These are phyloP conservation scores for Ophiocordyceps camponoti-leonardi DNA, from an alignment of 2,329 filamentous ascomycete species.

Conservation along the genomic window DNA sequence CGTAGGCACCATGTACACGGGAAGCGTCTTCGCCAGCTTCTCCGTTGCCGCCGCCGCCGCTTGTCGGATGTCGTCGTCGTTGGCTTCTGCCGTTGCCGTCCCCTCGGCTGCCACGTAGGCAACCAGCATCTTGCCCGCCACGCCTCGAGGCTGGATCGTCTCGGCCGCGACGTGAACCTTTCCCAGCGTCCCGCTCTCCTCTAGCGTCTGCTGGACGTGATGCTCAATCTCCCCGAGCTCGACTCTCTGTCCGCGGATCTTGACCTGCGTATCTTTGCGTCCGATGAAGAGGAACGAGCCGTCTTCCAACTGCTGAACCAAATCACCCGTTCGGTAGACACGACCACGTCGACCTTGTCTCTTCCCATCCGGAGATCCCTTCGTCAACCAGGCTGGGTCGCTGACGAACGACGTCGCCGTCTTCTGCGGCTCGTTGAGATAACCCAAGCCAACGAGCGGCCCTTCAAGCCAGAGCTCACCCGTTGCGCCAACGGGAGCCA, in stretches of 20 bases:
- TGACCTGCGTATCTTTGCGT: constrained; percentile 1
- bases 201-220: not conserved
- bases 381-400: constrained; percentile 12
- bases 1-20: constrained; percentile 4
- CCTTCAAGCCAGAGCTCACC: constrained; percentile 23
- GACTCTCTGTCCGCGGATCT: constrained; percentile 1
- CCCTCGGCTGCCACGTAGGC: constrained; percentile 1
- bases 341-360: not conserved
- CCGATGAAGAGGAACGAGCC: not conserved
- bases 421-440: constrained; percentile 26
- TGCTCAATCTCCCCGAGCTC: constrained; percentile 1
- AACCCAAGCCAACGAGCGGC: constrained; percentile 28
- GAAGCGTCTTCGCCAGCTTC: constrained; percentile 1
- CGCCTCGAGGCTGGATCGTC: constrained; percentile 1
- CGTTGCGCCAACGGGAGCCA: constrained; percentile 13
- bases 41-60: not conserved
- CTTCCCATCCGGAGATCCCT: not conserved
- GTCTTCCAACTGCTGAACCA: not conserved
- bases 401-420: constrained; percentile 28
- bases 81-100: not conserved
- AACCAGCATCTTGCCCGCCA: constrained; percentile 1
- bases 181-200: not conserved
- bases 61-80: not conserved
- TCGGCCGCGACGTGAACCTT: constrained; percentile 1
- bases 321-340: constrained; percentile 22